These are phyloP conservation scores for Penicillium sp. DNA, from an alignment of 2,329 filamentous ascomycete genomes.

Conservation along the genomic window DNA sequence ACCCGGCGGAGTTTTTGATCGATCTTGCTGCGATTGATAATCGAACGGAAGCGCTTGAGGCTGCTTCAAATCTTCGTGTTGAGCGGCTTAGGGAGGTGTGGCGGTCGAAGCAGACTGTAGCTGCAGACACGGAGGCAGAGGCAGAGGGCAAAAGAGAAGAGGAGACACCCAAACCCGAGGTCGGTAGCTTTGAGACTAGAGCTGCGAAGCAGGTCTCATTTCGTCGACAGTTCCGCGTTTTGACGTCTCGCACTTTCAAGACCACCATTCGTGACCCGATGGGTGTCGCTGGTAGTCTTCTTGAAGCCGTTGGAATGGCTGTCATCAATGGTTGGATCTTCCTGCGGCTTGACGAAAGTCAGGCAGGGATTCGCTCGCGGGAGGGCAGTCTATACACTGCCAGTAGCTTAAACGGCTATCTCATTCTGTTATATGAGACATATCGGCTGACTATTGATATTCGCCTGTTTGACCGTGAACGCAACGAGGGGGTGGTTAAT, in stretches of 20 bases:
- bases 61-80: constrained; percentile 59
- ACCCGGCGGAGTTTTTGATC: constrained; percentile 74
- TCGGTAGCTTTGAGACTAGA: constrained; percentile 2
- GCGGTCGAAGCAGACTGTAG: constrained; percentile 33
- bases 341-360: constrained; percentile 62
- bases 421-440: constrained; percentile 73
- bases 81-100: constrained; percentile 62
- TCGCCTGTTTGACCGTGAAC: constrained; percentile 72
- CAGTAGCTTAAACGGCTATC: constrained; percentile 70
- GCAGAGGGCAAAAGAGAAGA: constrained; percentile 8
- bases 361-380: constrained; percentile 70
- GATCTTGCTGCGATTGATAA: constrained; percentile 74
- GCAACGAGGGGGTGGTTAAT: constrained; percentile 69
- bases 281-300: constrained; percentile 68
- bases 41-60: constrained; percentile 65
- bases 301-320: constrained; percentile 70
- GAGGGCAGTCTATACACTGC: constrained; percentile 72
- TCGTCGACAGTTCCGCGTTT: constrained; percentile 61
- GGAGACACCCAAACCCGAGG: background rate
- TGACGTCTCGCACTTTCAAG: constrained; percentile 68
- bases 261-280: constrained; percentile 75
- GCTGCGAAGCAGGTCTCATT: constrained; percentile 55
- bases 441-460: constrained; percentile 75
- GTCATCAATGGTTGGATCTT: constrained; percentile 74
- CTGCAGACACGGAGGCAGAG: background rate